Evolutionary conservation across 495 filamentous ascomycete genomes (phyloP), one percentile per base, ranked within the genome.

Genomic region (Aspergillus affinis): DNA sequence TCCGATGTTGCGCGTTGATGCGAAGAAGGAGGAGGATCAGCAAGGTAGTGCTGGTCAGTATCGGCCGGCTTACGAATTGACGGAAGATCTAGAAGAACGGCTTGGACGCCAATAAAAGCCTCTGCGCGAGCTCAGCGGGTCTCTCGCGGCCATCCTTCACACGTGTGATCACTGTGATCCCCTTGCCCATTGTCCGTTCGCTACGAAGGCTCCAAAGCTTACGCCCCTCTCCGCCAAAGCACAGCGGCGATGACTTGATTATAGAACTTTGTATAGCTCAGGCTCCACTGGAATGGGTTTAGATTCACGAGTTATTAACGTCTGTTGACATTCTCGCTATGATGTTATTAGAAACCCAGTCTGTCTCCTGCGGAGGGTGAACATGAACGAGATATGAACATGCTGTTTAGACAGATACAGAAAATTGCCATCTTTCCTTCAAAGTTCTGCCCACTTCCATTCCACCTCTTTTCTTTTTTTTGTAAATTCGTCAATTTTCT

Each of bases 1-100:
- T 66, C 94, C 94, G 15, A 84, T 78, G 46, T 75, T 98, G 61
- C 81, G 76, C 59, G 67, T 80, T 12, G 71, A 72, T 13, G 72
- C 23, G 30, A 4, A 56, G 23, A 63, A 67, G 2, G 72, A 70
- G 2, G 68, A 63, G 13, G 67, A 67, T 48, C 67, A 54, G 10
- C 12, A 41, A 4, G 44, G 66, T 62, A 27, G 74, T 69, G 1
- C 8, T 13, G 36, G 13, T 41, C 36, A 41, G 17, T 97, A 89
- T 68, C 72, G 88, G 32, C 94, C 94, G 8, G 94, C 94, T 4
- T 97, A 94, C 72, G 89, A 95, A 69, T 75, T 98, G 57, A 81
- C 85, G 47, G 86, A 92, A 57, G 94, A 97, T 71, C 76, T 87
- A 32, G 90, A 90, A 66, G 94, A 98, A 75, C 82, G 94, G 47